These are phyloP conservation scores for Cercophora newfieldiana DNA, from an alignment of 495 filamentous ascomycete species.

Conservation along the genomic window DNA sequence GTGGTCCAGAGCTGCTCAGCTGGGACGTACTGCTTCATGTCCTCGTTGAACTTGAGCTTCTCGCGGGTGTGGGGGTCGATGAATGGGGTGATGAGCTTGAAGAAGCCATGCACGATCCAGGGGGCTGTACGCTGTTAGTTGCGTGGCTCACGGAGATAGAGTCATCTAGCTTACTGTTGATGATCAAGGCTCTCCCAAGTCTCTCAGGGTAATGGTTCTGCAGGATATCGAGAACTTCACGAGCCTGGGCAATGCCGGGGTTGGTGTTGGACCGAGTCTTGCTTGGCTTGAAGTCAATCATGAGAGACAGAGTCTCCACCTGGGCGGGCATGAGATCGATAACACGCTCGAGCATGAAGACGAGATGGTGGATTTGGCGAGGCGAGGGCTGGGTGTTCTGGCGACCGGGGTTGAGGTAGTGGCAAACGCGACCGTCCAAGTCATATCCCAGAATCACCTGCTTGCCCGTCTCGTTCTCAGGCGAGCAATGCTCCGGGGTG, in stretches of 20 bases:
- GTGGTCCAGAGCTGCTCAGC: slow-evolving; percentile 72
- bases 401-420: slow-evolving; percentile 81
- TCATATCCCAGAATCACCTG: slow-evolving; percentile 88
- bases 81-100: slow-evolving; percentile 92
- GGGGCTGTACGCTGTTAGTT: slow-evolving; percentile 60
- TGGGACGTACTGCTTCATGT: slow-evolving; percentile 75
- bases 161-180: slow-evolving; percentile 67
- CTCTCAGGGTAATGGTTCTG: slow-evolving; percentile 95
- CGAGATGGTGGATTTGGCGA: slow-evolving; percentile 90
- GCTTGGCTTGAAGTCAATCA: slow-evolving; percentile 78
- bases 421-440: slow-evolving; percentile 76
- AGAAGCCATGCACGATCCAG: slow-evolving; percentile 84
- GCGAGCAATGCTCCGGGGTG: slow-evolving; percentile 78
- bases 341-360: slow-evolving; percentile 90
- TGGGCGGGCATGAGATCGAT: slow-evolving; percentile 84
- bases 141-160: background rate
- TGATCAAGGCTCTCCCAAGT: slow-evolving; percentile 82
- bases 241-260: slow-evolving; percentile 71
- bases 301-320: slow-evolving; percentile 78
- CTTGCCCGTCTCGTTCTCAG: slow-evolving; percentile 95
- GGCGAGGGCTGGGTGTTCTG: slow-evolving; percentile 91
- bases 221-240: slow-evolving; percentile 79
- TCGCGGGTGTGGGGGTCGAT: slow-evolving; percentile 89
- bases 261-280: slow-evolving; percentile 73
- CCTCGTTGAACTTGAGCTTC: slow-evolving; percentile 94